Evolutionary conservation across 176 grass and related monocot species (phyloP), one percentile per base, ranked within the genome.

Genomic region (Eleusine indica): DNA sequence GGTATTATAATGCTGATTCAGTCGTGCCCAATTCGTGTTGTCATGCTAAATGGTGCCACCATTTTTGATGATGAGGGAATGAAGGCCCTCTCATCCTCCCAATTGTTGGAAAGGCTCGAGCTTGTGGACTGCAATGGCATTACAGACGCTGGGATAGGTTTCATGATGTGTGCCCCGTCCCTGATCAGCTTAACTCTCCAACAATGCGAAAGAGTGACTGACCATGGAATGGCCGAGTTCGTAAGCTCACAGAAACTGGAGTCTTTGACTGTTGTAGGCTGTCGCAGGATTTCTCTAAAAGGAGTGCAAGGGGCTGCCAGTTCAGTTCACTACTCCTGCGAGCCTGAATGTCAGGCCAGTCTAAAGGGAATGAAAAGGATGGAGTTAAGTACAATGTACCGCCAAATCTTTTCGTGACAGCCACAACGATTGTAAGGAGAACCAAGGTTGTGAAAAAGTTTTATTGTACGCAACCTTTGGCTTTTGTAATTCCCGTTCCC

Each of bases 61-160:
- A 89, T 54, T 71, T 92, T 94, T 46, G 3, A 82, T 41, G 87
- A 90, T 11, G n/a, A 25, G 38, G 86, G 89, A 25, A 86, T 93
- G 84, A 41, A 86, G 81, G 73, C 14, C 30, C 77, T 94, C 9
- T 84, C 75, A 21, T 86, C 83, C 2, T 41, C 76, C 4, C 61
- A 66, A 21, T 85, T 73, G 51, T 70, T 94, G 57, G 87, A 94
- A 86, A 81, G 41, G 9, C 76, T 97, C 0, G 72, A 97, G 80
- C 85, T 97, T 37, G 67, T 82, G 40, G 71, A 75, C 22, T 88
- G 91, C 35, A 5, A 65, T 11, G 21, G 73, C 57, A 74, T 94
- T 58, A 75, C 70, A 30, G 82, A 94, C 84, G 68, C 35, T 22
- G 91, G 91, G 48, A 68, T 94, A 41, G 12, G 37, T 67, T 79